These are phyloP conservation scores for Pseudophaeomoniella oleicola DNA, from an alignment of 2,329 filamentous ascomycete species.

Conservation along the genomic window DNA sequence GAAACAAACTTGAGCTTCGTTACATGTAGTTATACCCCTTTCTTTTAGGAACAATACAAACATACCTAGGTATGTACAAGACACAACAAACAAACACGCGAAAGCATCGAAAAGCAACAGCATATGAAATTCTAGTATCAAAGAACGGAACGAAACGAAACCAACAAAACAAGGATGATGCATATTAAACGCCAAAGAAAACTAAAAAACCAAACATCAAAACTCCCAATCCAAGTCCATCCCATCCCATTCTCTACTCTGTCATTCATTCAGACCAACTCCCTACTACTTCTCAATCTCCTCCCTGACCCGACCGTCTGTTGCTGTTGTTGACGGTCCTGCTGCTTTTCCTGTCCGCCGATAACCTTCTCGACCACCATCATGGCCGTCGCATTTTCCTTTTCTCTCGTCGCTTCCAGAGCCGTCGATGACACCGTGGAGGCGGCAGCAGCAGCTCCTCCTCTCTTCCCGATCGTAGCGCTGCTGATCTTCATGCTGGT, in stretches of 20 bases:
- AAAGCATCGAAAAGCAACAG: too few relatives aligned
- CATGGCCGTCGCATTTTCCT: slow-evolving; percentile 23
- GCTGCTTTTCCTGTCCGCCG: slow-evolving; percentile 8
- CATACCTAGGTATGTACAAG: neutral
- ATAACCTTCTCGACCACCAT: slow-evolving; percentile 12
- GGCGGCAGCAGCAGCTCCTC: too few relatives aligned
- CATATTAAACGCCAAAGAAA: too few relatives aligned
- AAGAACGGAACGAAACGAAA: too few relatives aligned
- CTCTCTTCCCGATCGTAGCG: slow-evolving; percentile 18
- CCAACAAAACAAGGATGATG: neutral
- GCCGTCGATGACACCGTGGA: too few relatives aligned
- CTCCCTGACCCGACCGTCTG: slow-evolving; percentile 17
- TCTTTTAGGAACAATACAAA: neutral
- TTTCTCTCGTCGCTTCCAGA: too few relatives aligned
- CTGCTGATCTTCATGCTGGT: slow-evolving; percentile 24
- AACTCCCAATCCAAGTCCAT: neutral
- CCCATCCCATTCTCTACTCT: slow-evolving; percentile 1
- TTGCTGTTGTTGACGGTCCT: slow-evolving; percentile 17
- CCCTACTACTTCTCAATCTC: slow-evolving; percentile 24
- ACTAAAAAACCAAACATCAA: neutral
- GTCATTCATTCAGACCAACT: slow-evolving; percentile 4
- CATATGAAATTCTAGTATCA: too few relatives aligned
- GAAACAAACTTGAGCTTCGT: too few relatives aligned
- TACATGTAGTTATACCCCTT: too few relatives aligned
- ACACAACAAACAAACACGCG: neutral